phyloP scores from a whole-genome alignment of 306 rosid species.

The Vigna unguiculata region DNA sequence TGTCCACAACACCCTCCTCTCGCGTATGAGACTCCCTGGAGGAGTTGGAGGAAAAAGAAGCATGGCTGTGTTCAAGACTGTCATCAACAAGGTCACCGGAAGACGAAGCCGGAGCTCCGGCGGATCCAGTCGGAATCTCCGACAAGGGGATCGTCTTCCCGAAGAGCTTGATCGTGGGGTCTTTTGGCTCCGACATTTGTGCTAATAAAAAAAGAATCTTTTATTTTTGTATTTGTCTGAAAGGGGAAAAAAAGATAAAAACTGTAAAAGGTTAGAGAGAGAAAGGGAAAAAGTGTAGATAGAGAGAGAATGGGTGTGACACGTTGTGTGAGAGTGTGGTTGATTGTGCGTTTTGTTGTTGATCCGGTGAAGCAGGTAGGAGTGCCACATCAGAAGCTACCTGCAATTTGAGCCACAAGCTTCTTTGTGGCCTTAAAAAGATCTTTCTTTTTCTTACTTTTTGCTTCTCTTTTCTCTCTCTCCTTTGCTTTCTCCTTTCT shows the following conservation, averaged over 20 bases:
- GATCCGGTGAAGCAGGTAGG: conserved; percentile 47
- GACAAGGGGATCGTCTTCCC: conserved; percentile 77
- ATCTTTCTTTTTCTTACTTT: conserved; percentile 50
- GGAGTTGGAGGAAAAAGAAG: conserved; percentile 45
- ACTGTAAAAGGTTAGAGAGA: conserved; percentile 32
- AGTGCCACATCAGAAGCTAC: conserved; percentile 49
- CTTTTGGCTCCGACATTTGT: conserved; percentile 63
- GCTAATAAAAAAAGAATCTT: background rate
- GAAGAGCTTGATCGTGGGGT: conserved; percentile 75
- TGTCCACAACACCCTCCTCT: conserved; percentile 32
- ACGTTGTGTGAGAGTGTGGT: conserved; percentile 47
- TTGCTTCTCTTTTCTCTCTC: background rate
- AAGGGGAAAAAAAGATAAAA: background rate
- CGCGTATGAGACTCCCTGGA: conserved; percentile 48
- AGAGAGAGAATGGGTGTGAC: conserved; percentile 36
- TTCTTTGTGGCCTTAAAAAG: conserved; percentile 46
- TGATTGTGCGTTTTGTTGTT: conserved; percentile 33
- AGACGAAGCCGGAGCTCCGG: conserved; percentile 21
- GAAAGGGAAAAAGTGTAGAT: conserved; percentile 7
- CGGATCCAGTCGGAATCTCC: conserved; percentile 22
- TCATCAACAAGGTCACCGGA: conserved; percentile 35
- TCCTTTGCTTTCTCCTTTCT: background rate
- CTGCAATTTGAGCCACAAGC: conserved; percentile 46
- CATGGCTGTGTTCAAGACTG: conserved; percentile 27
- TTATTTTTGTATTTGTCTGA: conserved; percentile 19